Evolutionary conservation across 2,329 filamentous ascomycete species (phyloP).

Genomic region (Ceratocystis alfenasii): DNA sequence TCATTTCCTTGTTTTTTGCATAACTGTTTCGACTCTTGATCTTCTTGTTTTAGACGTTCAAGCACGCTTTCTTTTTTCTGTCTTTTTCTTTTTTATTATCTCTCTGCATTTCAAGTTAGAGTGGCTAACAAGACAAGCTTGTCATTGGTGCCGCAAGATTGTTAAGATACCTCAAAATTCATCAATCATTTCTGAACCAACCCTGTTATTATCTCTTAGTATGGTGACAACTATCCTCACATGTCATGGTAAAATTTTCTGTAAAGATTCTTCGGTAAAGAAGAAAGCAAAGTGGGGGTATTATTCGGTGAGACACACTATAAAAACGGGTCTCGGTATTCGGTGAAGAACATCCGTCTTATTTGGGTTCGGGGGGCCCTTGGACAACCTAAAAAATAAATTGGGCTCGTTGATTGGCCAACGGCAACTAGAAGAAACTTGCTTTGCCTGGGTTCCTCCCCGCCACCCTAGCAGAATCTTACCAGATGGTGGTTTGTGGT

Average conservation of each 20-base stretch:
- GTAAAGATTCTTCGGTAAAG: neutral
- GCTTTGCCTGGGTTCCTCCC: neutral
- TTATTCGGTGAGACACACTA: neutral
- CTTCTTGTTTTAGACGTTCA: neutral
- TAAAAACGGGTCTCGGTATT: too few species aligned
- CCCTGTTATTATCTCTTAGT: neutral
- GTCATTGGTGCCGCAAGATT: neutral
- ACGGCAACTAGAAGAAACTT: neutral
- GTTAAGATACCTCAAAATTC: conserved; percentile 1
- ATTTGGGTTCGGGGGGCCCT: neutral
- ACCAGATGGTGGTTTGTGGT: too few species aligned
- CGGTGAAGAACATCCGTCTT: neutral
- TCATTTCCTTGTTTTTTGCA: neutral
- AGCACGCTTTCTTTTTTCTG: neutral
- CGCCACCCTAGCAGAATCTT: neutral
- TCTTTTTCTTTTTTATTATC: neutral
- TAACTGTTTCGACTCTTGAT: neutral
- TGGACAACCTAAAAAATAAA: neutral
- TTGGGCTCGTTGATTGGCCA: neutral
- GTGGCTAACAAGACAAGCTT: neutral
- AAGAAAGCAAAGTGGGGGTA: neutral
- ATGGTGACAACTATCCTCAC: neutral
- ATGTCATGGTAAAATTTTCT: neutral
- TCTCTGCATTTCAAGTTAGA: neutral
- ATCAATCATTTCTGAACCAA: neutral